These are phyloP conservation scores for Entomophthora muscae DNA, from an alignment of 371 early-diverging fungal genomes.

Conservation along the genomic window DNA sequence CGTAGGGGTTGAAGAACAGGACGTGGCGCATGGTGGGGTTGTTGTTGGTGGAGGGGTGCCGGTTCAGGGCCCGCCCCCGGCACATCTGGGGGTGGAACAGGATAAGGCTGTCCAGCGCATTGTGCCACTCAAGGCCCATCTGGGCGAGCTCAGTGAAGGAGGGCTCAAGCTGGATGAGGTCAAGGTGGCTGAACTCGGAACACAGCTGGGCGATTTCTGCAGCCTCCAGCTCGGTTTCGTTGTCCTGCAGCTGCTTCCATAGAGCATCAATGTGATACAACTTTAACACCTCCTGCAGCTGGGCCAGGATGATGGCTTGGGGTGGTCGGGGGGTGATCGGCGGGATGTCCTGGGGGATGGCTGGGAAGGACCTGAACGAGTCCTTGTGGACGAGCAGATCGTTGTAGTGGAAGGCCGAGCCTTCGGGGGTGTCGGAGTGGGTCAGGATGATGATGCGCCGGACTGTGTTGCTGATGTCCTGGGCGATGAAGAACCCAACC, in stretches of 20 bases:
- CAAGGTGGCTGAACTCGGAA: conserved; percentile 2
- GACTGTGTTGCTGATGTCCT: not conserved
- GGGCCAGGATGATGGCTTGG: not conserved
- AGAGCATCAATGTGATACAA: not conserved
- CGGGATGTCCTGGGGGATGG: not conserved
- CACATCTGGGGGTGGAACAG: not conserved
- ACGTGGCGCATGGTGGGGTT: not conserved
- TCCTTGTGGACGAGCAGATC: not conserved
- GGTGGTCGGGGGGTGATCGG: not conserved
- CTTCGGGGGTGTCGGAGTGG: not conserved
- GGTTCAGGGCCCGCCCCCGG: not conserved
- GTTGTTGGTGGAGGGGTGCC: not conserved
- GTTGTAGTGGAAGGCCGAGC: not conserved
- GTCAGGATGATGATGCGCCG: not conserved
- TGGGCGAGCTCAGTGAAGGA: not conserved
- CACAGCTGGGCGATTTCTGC: not conserved
- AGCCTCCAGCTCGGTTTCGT: not conserved
- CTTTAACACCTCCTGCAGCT: not conserved
- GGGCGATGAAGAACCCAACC: conserved; percentile 4
- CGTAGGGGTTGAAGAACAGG: not conserved
- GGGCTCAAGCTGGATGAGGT: not conserved
- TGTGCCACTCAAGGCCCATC: not conserved
- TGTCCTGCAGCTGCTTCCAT: not conserved
- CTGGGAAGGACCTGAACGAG: conserved; percentile 3
- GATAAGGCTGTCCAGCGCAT: not conserved